Percentiles rank a stretch among this genome's conserved stretches.
Conservation (phyloP, 495 filamentous ascomycete species). For the Penicillium silybi region DNA sequence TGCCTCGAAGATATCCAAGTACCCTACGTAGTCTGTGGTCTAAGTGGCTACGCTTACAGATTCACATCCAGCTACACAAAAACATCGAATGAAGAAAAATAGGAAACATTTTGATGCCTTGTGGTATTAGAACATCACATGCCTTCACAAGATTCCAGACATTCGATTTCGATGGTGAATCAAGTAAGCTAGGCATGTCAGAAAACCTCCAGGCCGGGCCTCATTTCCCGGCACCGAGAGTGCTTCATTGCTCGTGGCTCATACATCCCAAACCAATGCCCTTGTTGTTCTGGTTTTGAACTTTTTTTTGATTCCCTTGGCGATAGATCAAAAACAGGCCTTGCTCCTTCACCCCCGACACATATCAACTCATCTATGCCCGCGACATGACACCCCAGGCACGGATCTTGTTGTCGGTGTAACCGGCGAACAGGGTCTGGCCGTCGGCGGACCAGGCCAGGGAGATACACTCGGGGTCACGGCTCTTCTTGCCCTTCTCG, state of each 20-base stretch:
- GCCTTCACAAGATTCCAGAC: conserved; percentile 37
- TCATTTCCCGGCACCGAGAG: conserved; percentile 16
- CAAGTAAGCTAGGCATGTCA: conserved; percentile 38
- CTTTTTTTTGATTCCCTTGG: conserved; percentile 34
- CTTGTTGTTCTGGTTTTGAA: conserved; percentile 34
- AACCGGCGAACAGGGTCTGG: conserved; percentile 98
- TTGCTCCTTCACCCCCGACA: conserved; percentile 19
- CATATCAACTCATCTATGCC: conserved; percentile 40
- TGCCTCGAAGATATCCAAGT: too few species aligned
- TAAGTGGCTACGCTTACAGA: not conserved
- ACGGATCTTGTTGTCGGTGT: conserved; percentile 99
- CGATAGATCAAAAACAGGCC: conserved; percentile 34
- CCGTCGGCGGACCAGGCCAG: conserved; percentile 97
- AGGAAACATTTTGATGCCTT: conserved; percentile 39
- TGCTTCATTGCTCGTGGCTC: conserved; percentile 50
- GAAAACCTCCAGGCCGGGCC: conserved; percentile 29
- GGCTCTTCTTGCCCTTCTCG: conserved; percentile 95
- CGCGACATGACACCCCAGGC: conserved; percentile 95
- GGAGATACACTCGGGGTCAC: conserved; percentile 96
- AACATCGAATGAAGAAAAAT: conserved; percentile 17
- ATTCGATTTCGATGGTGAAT: conserved; percentile 33
- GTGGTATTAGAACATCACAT: conserved; percentile 46
- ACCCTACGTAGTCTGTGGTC: not conserved
- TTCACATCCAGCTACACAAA: conserved; percentile 3
- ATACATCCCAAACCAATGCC: conserved; percentile 47